phyloP scores from a whole-genome alignment of 345 rosid genomes.

The Hibiscus trionum region DNA sequence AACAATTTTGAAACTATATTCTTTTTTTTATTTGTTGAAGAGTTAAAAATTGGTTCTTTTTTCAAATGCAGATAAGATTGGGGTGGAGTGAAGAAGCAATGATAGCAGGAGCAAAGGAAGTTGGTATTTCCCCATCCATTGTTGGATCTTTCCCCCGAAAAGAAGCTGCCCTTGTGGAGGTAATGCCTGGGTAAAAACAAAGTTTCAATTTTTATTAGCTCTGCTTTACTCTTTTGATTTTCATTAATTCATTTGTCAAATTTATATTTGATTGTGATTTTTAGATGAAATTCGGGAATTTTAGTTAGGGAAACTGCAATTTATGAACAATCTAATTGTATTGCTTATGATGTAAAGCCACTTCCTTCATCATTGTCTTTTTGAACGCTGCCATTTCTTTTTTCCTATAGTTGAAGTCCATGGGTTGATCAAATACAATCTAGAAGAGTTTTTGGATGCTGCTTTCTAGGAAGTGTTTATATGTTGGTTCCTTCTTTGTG shows the following conservation, averaged over 20 bases:
- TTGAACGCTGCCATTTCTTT: background rate
- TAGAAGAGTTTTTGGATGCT: background rate
- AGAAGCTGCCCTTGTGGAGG: slow-evolving; percentile 93
- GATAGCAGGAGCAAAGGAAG: slow-evolving; percentile 92
- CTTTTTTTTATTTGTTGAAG: background rate
- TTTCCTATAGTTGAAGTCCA: too few relatives aligned
- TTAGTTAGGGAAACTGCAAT: background rate
- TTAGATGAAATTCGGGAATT: background rate
- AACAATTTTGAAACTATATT: background rate
- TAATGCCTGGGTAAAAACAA: slow-evolving; percentile 8
- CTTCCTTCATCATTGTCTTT: background rate
- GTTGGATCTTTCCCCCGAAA: slow-evolving; percentile 82
- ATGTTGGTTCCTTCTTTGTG: background rate
- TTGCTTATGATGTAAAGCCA: background rate
- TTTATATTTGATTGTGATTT: background rate
- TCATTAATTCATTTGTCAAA: background rate
- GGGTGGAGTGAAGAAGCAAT: slow-evolving; percentile 90
- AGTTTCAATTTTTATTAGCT: background rate
- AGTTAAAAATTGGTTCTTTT: background rate
- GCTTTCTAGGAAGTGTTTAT: background rate
- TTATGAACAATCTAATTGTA: background rate
- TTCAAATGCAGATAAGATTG: slow-evolving; percentile 35
- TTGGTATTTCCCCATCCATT: slow-evolving; percentile 76
- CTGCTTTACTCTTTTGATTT: background rate
- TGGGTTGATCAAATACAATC: background rate